phyloP scores from a whole-genome alignment of 345 rosid species.

The Sisymbrium irio region DNA sequence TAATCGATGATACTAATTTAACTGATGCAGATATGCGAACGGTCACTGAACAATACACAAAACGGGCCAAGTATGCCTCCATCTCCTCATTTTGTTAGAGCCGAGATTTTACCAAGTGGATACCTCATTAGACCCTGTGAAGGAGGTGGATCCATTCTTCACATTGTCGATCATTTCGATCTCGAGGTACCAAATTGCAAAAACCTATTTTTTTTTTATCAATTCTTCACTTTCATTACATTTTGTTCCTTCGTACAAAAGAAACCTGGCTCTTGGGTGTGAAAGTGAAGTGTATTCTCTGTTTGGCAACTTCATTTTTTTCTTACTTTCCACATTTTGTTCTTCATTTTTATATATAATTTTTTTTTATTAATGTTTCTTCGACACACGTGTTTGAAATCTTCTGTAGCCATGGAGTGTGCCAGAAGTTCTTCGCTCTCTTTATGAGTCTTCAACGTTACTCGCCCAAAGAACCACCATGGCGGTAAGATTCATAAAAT shows the following conservation, averaged over 20 bases:
- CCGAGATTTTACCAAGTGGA: slow-evolving; percentile 91
- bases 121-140: slow-evolving; percentile 95
- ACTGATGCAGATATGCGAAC: slow-evolving; percentile 65
- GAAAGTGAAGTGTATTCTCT: neutral
- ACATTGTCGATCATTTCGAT: slow-evolving; percentile 91
- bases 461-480: slow-evolving; percentile 95
- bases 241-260: slow-evolving; percentile 10
- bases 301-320: neutral
- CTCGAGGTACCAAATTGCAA: slow-evolving; percentile 76
- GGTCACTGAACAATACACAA: slow-evolving; percentile 87
- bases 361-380: neutral
- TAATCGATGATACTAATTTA: neutral
- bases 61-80: slow-evolving; percentile 97
- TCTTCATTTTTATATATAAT: neutral
- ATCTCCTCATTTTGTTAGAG: slow-evolving; percentile 88
- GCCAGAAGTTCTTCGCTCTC: slow-evolving; percentile 96
- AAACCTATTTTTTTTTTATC: neutral
- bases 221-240: neutral
- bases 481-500: slow-evolving; percentile 56
- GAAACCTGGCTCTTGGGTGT: slow-evolving; percentile 22
- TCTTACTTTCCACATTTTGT: neutral
- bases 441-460: slow-evolving; percentile 86
- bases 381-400: neutral
- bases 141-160: slow-evolving; percentile 97
- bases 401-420: slow-evolving; percentile 83